phyloP scores from a whole-genome alignment of 2,329 filamentous ascomycete species.

The Paracoccidioides brasiliensis region DNA sequence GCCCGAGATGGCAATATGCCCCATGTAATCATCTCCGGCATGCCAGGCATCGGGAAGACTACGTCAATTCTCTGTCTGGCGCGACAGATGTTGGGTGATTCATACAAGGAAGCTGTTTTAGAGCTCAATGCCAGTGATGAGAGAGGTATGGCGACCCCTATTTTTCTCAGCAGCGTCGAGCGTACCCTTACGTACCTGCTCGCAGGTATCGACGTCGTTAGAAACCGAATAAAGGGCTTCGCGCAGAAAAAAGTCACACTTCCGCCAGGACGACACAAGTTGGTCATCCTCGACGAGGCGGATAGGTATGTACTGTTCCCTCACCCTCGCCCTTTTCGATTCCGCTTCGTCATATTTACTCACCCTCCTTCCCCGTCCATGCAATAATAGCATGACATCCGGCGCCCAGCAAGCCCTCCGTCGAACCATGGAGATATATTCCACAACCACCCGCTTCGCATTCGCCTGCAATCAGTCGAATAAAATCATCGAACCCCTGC shows the following conservation, averaged over 20 bases:
- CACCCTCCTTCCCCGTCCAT: neutral
- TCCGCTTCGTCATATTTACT: neutral
- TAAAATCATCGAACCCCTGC: constrained; percentile 98
- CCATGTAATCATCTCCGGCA: constrained; percentile 97
- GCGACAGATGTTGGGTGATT: constrained; percentile 75
- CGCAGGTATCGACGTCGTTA: constrained; percentile 83
- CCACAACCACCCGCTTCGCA: constrained; percentile 86
- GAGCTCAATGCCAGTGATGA: constrained; percentile 96
- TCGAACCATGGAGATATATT: constrained; percentile 98
- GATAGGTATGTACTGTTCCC: constrained; percentile 46
- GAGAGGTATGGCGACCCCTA: constrained; percentile 43
- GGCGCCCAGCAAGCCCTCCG: constrained; percentile 91
- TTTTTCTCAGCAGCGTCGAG: neutral
- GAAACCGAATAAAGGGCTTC: constrained; percentile 95
- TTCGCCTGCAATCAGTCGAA: constrained; percentile 98
- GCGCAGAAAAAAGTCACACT: constrained; percentile 98
- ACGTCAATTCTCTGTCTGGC: constrained; percentile 90
- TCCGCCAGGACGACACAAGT: constrained; percentile 78
- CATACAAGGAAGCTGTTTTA: constrained; percentile 93
- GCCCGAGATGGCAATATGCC: constrained; percentile 99
- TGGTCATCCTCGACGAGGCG: constrained; percentile 95
- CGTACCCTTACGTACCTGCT: constrained; percentile 1
- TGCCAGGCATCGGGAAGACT: constrained; percentile 98
- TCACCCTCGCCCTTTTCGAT: neutral
- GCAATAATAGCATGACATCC: constrained; percentile 62